Evolutionary conservation across 306 rosid genomes (phyloP).

Genomic region (Myrica gale): DNA sequence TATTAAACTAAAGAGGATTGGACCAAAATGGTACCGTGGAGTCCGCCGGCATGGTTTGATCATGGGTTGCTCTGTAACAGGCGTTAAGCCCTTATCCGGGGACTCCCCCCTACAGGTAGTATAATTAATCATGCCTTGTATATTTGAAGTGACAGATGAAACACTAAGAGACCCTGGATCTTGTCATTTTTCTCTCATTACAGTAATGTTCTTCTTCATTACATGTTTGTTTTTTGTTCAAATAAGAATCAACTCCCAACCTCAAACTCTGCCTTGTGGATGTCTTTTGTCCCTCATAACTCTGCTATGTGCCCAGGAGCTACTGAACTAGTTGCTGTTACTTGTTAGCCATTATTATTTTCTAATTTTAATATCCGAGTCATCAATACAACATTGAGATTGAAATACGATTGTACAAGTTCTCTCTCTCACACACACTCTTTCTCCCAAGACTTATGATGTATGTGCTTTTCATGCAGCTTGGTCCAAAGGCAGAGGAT

Average conservation of each 20-base stretch:
- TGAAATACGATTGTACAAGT: background rate
- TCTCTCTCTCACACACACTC: no score
- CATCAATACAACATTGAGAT: background rate
- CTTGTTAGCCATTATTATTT: background rate
- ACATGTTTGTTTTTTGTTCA: background rate
- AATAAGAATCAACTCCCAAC: background rate
- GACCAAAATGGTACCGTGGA: slow-evolving; percentile 90
- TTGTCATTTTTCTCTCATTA: background rate
- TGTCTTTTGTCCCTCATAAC: background rate
- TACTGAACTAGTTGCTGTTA: background rate
- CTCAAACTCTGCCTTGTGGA: background rate
- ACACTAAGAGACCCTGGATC: background rate
- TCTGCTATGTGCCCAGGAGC: background rate
- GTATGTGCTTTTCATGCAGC: slow-evolving; percentile 46
- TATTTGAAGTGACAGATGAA: background rate
- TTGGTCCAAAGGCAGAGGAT: slow-evolving; percentile 85
- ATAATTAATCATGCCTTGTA: background rate
- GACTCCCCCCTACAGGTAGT: slow-evolving; percentile 78
- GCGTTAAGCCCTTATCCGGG: slow-evolving; percentile 71
- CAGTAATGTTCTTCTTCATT: background rate
- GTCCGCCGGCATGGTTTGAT: slow-evolving; percentile 79
- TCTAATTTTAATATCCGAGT: background rate
- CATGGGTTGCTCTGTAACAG: slow-evolving; percentile 89
- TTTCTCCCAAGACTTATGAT: background rate
- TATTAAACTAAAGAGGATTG: slow-evolving; percentile 76